phyloP scores from a whole-genome alignment of 2,329 filamentous ascomycete species.

The Sclerotinia spermophila region DNA sequence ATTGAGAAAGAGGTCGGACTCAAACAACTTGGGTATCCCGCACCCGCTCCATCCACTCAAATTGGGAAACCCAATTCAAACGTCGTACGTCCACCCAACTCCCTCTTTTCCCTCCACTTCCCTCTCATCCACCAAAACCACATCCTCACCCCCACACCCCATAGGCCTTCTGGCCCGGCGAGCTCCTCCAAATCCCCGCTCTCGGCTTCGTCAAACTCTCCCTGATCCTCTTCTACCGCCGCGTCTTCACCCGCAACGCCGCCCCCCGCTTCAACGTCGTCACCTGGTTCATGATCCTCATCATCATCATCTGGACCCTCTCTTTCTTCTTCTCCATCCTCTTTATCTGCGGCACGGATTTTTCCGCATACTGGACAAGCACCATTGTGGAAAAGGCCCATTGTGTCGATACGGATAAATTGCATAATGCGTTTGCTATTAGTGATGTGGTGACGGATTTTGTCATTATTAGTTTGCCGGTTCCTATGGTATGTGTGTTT shows the following conservation, averaged over 20 bases:
- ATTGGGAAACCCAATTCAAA: constrained; percentile 13
- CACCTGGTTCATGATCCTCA: not conserved
- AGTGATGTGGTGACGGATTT: constrained; percentile 14
- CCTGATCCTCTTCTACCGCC: constrained; percentile 15
- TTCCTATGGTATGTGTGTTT: constrained; percentile 6
- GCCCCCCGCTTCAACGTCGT: constrained; percentile 10
- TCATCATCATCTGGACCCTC: constrained; percentile 8
- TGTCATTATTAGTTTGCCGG: constrained; percentile 4
- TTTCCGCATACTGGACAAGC: constrained; percentile 10
- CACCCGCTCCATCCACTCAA: not conserved
- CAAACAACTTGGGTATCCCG: constrained; percentile 13
- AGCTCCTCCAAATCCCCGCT: constrained; percentile 14
- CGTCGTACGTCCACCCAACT: not conserved
- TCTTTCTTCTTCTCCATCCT: constrained; percentile 14
- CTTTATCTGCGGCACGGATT: constrained; percentile 10
- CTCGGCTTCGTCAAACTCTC: constrained; percentile 17
- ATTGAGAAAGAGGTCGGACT: constrained; percentile 1
- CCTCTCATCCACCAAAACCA: too few relatives aligned
- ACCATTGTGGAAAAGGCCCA: constrained; percentile 8
- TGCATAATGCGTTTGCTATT: constrained; percentile 18
- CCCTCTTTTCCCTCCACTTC: too few relatives aligned
- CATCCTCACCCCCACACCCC: not conserved
- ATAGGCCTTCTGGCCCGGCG: constrained; percentile 13
- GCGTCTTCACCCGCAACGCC: constrained; percentile 2
- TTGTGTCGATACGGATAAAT: constrained; percentile 2